Percentiles rank a stretch among this genome's conserved stretches.
Conservation (phyloP, 441 rosid species). For the Theobroma grandiflorum region DNA sequence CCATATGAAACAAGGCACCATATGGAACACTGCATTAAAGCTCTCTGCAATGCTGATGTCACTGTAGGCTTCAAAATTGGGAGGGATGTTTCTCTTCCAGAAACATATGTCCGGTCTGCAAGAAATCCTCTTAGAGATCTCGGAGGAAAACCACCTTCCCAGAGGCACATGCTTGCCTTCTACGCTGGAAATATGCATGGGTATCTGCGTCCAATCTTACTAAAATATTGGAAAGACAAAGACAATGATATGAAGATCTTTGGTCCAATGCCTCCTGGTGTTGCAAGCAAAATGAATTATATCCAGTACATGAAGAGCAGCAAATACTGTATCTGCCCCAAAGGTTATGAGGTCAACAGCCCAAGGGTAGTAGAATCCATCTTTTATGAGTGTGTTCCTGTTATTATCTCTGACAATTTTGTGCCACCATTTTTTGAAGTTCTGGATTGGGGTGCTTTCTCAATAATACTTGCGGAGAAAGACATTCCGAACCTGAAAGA, state of each 20-base stretch:
- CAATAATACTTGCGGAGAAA: slow-evolving; percentile 77
- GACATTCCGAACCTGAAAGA: slow-evolving; percentile 78
- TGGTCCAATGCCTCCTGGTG: slow-evolving; percentile 88
- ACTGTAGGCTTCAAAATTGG: slow-evolving; percentile 88
- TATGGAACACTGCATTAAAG: slow-evolving; percentile 94
- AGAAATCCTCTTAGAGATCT: slow-evolving; percentile 90
- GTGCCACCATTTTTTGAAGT: slow-evolving; percentile 91
- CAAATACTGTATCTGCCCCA: slow-evolving; percentile 90
- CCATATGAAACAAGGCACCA: slow-evolving; percentile 95
- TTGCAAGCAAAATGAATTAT: slow-evolving; percentile 90
- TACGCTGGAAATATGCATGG: slow-evolving; percentile 91
- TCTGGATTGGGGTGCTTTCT: slow-evolving; percentile 77
- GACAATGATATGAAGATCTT: slow-evolving; percentile 77
- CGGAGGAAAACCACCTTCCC: slow-evolving; percentile 84
- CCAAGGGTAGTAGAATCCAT: slow-evolving; percentile 87
- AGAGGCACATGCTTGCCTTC: slow-evolving; percentile 74
- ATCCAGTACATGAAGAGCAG: slow-evolving; percentile 89
- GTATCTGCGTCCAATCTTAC: slow-evolving; percentile 70
- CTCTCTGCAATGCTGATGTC: slow-evolving; percentile 91
- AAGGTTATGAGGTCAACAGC: slow-evolving; percentile 91
- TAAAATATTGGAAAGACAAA: slow-evolving; percentile 86
- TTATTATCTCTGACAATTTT: slow-evolving; percentile 84
- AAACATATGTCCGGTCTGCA: slow-evolving; percentile 87
- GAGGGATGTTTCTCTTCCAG: slow-evolving; percentile 92
- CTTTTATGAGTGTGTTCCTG: slow-evolving; percentile 90